Percentiles rank a stretch among this genome's conserved stretches.
phyloP scores from a whole-genome alignment of 2,329 filamentous ascomycete species.

The Colletotrichum somersetense region DNA sequence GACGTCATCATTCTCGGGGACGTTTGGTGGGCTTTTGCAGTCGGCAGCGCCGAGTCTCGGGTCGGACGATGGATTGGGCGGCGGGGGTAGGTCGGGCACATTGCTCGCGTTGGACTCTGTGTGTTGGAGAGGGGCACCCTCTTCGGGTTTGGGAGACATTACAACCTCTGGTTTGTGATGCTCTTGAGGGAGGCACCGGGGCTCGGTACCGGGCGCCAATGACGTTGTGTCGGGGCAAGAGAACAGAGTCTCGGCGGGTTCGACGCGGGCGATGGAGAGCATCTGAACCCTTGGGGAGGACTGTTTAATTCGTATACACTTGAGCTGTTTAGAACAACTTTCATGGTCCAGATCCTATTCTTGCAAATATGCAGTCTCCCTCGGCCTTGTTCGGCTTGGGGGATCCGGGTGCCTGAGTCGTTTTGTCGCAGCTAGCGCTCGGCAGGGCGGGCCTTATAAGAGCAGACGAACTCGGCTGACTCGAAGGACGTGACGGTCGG shows the following conservation, averaged over 20 bases:
- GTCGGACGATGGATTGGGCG: conserved; percentile 58
- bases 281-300: conserved; percentile 10
- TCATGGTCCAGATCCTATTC: conserved; percentile 30
- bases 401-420: conserved; percentile 17
- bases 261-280: conserved; percentile 14
- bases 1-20: conserved; percentile 70
- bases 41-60: conserved; percentile 48
- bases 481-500: conserved; percentile 3
- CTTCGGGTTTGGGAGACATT: conserved; percentile 33
- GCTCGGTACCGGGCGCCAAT: conserved; percentile 5
- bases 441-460: conserved; percentile 6
- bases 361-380: conserved; percentile 25
- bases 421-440: conserved; percentile 2
- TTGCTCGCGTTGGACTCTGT: conserved; percentile 42
- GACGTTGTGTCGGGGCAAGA: neutral
- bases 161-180: neutral
- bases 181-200: conserved; percentile 18
- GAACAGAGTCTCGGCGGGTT: conserved; percentile 6
- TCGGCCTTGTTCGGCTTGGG: conserved; percentile 28
- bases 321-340: conserved; percentile 13
- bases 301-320: conserved; percentile 25
- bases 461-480: neutral
- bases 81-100: conserved; percentile 54
- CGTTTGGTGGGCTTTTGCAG: conserved; percentile 46
- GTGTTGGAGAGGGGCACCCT: conserved; percentile 42